Percentiles rank a stretch among this genome's conserved stretches.
phyloP scores from a whole-genome alignment of 441 rosid genomes.

The Syzygium syzygioides region DNA sequence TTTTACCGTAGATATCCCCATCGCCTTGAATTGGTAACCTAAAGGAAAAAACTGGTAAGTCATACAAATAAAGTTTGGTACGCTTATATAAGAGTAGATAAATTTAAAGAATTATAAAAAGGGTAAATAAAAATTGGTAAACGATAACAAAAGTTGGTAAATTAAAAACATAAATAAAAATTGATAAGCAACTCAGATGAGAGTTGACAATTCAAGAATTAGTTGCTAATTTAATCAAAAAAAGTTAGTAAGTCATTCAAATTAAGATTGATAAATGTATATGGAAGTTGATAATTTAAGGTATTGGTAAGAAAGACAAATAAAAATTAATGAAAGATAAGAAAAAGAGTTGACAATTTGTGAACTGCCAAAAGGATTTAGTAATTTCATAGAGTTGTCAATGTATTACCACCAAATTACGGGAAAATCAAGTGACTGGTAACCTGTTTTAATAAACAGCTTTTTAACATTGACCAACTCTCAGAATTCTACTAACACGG shows the following conservation, averaged over 20 bases:
- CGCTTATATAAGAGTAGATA: too few relatives aligned
- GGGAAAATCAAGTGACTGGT: background rate
- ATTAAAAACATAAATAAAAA: too few relatives aligned
- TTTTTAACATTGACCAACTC: background rate
- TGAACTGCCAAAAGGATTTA: background rate
- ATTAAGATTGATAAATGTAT: rapidly evolving
- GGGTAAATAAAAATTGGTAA: too few relatives aligned
- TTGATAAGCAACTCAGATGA: background rate
- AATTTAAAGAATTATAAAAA: too few relatives aligned
- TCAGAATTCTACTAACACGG: background rate
- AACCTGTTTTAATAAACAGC: background rate
- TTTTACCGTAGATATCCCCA: background rate
- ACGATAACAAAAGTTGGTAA: too few relatives aligned
- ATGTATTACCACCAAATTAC: background rate
- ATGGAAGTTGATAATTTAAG: background rate
- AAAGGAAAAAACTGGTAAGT: too few relatives aligned
- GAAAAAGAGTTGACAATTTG: background rate
- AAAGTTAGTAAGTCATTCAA: background rate
- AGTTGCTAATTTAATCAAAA: rapidly evolving
- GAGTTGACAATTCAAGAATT: background rate
- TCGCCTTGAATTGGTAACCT: background rate
- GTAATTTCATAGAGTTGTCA: background rate
- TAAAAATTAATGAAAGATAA: background rate
- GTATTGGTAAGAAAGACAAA: background rate
- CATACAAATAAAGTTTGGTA: too few relatives aligned